Base-by-base conservation (phyloP, 2,329 filamentous ascomycete genomes). In the Colletotrichum sublineola region DNA sequence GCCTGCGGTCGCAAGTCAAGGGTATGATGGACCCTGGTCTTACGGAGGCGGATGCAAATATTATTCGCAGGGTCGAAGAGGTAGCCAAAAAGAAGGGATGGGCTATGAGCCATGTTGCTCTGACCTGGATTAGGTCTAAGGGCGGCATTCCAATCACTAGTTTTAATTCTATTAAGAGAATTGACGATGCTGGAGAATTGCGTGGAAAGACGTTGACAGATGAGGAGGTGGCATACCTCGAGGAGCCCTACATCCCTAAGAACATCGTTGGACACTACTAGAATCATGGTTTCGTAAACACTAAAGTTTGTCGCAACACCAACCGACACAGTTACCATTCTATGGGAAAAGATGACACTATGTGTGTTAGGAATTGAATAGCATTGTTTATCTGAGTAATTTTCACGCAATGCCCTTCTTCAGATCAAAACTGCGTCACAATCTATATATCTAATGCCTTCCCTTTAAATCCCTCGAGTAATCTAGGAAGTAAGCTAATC, bases 191-290 rank as follows among this genome's bases (percentile, higher is more conserved):
- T 2, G 56, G 67, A 20, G 71, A 68, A 46, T 46, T 73, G 24
- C 53, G 68, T 14, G 63, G 66, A 0, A 73, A 73, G 55, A 60
- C 48, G 18, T 33, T 74, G 33, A 68, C 66, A 0, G 71, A 61
- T 20, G 67, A 74, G 4, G 73, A 74, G 24, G 9, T 61, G 3
- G 66, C 57, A 29, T 71, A 71, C 38, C 53, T 74, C 0, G 73
- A 74, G 12, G 73, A 73, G 33, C 67, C 71, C 2, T 74, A 74
- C 2, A 29, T 68, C 2, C 58, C 73, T 0, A 73, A 58, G 53
- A 68, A 71, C 14, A 63, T 80, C 36, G 40, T 73, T 8, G 80
- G 80, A 2, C 75, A 75, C 52, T 29, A 57, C 8, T 81, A 77
- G 65, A 48, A 7, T 11, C 7, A 12, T 9, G 3, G 1, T 29